Evolutionary conservation across 495 filamentous ascomycete genomes (phyloP).

Genomic region (Aspergillus incahuasiensis): DNA sequence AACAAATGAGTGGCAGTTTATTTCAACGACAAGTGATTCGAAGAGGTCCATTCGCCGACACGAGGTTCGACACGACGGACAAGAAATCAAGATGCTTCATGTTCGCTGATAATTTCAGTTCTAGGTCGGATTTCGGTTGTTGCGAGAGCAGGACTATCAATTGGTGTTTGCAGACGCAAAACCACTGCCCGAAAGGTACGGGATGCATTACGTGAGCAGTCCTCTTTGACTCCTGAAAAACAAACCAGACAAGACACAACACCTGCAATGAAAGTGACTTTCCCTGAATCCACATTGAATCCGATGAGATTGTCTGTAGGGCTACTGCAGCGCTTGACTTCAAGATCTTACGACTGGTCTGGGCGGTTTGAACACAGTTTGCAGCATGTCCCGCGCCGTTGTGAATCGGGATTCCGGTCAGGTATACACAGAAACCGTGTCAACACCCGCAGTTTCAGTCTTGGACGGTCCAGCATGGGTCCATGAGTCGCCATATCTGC

Average conservation of each 20-base stretch:
- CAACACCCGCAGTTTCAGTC: not conserved
- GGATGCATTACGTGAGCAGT: not conserved
- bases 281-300: not conserved
- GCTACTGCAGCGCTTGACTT: not conserved
- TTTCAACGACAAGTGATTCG: not conserved
- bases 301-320: not conserved
- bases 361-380: not conserved
- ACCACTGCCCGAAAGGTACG: too few relatives aligned
- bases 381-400: not conserved
- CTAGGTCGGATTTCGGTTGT: not conserved
- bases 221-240: not conserved
- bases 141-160: too few relatives aligned
- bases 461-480: conserved; percentile 30
- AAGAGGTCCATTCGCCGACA: not conserved
- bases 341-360: not conserved
- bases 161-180: too few relatives aligned
- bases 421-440: conserved; percentile 12
- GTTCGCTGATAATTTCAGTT: not conserved
- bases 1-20: not conserved
- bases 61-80: not conserved
- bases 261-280: not conserved
- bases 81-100: not conserved
- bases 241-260: not conserved
- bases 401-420: conserved; percentile 11
- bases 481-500: conserved; percentile 34